Conservation (phyloP, 306 rosid species). For the Glycine tomentella region DNA sequence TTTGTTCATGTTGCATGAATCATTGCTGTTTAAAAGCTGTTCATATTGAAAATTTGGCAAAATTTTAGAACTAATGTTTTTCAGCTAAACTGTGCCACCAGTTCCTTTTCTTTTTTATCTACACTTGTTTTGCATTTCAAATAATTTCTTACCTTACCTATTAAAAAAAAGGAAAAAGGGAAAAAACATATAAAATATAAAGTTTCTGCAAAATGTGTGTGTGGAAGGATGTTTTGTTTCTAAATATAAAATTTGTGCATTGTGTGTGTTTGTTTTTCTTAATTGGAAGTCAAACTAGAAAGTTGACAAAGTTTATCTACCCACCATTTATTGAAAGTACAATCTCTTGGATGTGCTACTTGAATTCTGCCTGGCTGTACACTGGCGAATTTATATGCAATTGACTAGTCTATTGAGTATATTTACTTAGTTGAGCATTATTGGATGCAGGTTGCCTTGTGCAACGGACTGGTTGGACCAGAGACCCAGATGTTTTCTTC, state of each 20-base stretch:
- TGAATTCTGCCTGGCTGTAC: constrained; percentile 34
- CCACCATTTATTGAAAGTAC: constrained; percentile 9
- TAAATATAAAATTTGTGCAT: not conserved
- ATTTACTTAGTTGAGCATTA: constrained; percentile 40
- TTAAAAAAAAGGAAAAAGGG: not conserved
- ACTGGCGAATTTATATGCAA: constrained; percentile 29
- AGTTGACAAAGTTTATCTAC: constrained; percentile 10
- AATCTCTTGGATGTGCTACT: constrained; percentile 32
- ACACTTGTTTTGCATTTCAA: constrained; percentile 19
- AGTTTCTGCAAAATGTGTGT: constrained; percentile 10
- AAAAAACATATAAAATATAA: constrained; percentile 35
- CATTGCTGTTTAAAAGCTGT: constrained; percentile 16
- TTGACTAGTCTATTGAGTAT: constrained; percentile 30
- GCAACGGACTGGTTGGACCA: constrained; percentile 93
- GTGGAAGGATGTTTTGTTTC: not conserved
- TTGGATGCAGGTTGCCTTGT: constrained; percentile 76
- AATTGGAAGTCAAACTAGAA: constrained; percentile 5
- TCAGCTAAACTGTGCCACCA: constrained; percentile 26
- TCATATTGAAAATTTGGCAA: not conserved
- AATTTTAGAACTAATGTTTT: constrained; percentile 8
- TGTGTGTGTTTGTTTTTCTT: not conserved
- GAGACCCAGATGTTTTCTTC: constrained; percentile 76
- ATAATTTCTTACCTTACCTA: constrained; percentile 6
- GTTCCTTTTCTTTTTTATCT: not conserved
- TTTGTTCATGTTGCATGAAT: constrained; percentile 20